These are phyloP conservation scores for Alternaria solani DNA, from an alignment of 2,329 filamentous ascomycete species.

Conservation along the genomic window DNA sequence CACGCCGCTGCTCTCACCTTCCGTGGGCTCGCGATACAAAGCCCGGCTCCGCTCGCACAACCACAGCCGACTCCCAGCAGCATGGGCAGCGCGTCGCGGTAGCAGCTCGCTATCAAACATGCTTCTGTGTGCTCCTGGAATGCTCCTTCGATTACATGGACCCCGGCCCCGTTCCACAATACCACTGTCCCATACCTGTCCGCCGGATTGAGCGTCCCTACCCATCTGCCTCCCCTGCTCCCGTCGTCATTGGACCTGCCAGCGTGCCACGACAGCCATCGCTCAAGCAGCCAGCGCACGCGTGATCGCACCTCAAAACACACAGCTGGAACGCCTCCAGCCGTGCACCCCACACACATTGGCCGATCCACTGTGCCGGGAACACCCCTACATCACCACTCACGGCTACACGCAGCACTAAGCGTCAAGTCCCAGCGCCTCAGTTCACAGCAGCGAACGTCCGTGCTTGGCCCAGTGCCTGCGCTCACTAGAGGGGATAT, in stretches of 20 bases:
- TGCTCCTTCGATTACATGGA: conserved; percentile 49
- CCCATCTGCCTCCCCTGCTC: conserved; percentile 26
- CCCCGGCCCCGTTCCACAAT: conserved; percentile 48
- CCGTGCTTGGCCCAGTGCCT: conserved; percentile 40
- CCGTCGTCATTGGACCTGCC: conserved; percentile 38
- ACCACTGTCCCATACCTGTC: conserved; percentile 51
- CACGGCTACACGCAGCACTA: conserved; percentile 51
- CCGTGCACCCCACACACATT: conserved; percentile 46
- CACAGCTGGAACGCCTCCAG: conserved; percentile 50
- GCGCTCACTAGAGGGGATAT: conserved; percentile 50
- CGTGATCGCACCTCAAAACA: conserved; percentile 53
- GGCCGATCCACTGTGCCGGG: conserved; percentile 48
- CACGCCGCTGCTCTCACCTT: conserved; percentile 9
- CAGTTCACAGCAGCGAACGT: conserved; percentile 43
- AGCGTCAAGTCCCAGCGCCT: conserved; percentile 50
- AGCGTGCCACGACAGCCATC: conserved; percentile 48
- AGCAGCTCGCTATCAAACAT: conserved; percentile 42
- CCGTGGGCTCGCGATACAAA: conserved; percentile 3
- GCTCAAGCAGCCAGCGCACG: conserved; percentile 50
- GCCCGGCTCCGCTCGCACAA: conserved; percentile 19
- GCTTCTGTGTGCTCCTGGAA: conserved; percentile 42
- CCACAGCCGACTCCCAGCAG: conserved; percentile 33
- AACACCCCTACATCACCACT: conserved; percentile 44
- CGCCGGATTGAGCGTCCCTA: conserved; percentile 46
- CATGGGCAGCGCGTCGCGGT: conserved; percentile 47